Evolutionary conservation across 2,329 filamentous ascomycete species (phyloP).

Genomic region (Davidsoniella eucalypti): DNA sequence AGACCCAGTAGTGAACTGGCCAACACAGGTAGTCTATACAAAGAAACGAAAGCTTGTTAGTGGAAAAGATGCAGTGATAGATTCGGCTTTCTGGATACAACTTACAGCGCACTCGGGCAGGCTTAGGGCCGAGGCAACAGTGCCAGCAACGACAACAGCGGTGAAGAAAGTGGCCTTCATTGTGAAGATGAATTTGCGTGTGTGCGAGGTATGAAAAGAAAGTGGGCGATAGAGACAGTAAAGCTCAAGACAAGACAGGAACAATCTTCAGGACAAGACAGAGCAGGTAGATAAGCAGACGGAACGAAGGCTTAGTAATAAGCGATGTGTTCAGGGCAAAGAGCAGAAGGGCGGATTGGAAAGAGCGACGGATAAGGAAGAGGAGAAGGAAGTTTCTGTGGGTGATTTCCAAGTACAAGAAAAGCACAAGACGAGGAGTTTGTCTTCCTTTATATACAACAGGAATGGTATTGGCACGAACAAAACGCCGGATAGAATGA

Average conservation of each 20-base stretch:
- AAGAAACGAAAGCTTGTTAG: not conserved
- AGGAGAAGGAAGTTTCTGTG: not conserved
- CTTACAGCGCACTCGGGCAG: constrained; percentile 26
- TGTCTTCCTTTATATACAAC: not conserved
- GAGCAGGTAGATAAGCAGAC: not conserved
- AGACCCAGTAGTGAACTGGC: constrained; percentile 19
- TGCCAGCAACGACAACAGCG: constrained; percentile 19
- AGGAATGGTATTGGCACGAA: too few relatives aligned
- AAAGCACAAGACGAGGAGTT: not conserved
- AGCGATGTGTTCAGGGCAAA: not conserved
- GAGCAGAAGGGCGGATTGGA: too few relatives aligned
- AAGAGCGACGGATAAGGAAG: constrained; percentile 1
- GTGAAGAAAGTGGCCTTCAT: constrained; percentile 23
- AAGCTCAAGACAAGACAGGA: not conserved
- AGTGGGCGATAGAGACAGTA: not conserved
- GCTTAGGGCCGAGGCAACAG: constrained; percentile 21
- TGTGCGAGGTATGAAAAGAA: not conserved
- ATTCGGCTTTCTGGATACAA: constrained; percentile 7
- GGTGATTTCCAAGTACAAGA: not conserved
- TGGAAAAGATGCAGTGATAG: not conserved
- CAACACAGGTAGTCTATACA: constrained; percentile 20
- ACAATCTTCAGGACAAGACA: not conserved
- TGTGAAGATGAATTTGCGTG: constrained; percentile 12
- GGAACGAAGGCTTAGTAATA: constrained; percentile 2
- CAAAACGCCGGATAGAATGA: too few relatives aligned